Evolutionary conservation across 1,284 basidiomycete species (phyloP).

Genomic region (Ganoderma leucocontextum): DNA sequence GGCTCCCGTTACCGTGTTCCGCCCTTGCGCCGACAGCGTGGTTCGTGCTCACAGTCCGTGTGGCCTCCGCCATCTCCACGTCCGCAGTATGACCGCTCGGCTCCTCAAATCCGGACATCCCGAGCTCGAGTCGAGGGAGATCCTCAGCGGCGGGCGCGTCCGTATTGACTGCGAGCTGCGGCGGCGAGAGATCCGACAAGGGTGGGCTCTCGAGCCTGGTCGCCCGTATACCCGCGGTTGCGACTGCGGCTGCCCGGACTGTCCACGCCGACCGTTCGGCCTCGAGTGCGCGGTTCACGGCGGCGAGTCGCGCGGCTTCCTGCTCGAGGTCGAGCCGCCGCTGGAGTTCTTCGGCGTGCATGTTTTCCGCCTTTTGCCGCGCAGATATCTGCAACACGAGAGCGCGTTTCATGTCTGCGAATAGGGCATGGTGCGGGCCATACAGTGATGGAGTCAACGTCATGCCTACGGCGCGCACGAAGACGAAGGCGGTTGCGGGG

Average conservation of each 20-base stretch:
- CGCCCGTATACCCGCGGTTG: slow-evolving; percentile 28
- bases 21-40: background rate
- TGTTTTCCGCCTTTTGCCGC: slow-evolving; percentile 44
- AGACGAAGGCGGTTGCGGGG: background rate
- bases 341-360: slow-evolving; percentile 33
- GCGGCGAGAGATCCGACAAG: slow-evolving; percentile 20
- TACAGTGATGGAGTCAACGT: too few species aligned
- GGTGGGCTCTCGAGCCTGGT: slow-evolving; percentile 13
- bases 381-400: slow-evolving; percentile 41
- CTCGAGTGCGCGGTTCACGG: slow-evolving; percentile 33
- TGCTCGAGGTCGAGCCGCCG: slow-evolving; percentile 33
- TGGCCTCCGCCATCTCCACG: slow-evolving; percentile 8
- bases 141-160: background rate
- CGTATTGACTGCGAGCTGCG: background rate
- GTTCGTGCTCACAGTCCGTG: background rate
- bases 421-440: background rate
- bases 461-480: too few species aligned
- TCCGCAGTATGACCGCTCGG: slow-evolving; percentile 1
- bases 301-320: slow-evolving; percentile 29
- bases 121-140: background rate
- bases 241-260: background rate
- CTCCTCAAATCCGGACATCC: background rate
- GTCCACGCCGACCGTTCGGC: slow-evolving; percentile 33
- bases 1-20: background rate
- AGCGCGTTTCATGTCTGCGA: slow-evolving; percentile 46